These are phyloP conservation scores for Trichopus zeylanicus DNA, from an alignment of 116 monocot species.

Conservation along the genomic window DNA sequence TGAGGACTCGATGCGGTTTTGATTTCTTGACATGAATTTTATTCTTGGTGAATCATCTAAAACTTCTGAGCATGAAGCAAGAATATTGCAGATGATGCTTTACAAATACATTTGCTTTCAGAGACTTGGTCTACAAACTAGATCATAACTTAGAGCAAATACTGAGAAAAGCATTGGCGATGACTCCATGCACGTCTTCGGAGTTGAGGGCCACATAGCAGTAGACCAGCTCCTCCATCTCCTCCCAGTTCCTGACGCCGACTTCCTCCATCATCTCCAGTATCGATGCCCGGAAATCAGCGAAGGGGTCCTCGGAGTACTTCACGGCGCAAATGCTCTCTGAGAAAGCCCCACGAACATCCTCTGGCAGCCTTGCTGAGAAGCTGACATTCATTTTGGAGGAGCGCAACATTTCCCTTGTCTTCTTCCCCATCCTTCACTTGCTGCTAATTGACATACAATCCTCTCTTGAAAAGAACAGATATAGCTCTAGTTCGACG, in stretches of 20 bases:
- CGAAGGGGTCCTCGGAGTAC: constrained; percentile 29
- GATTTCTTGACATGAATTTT: no score
- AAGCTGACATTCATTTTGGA: constrained; percentile 22
- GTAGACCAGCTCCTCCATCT: constrained; percentile 49
- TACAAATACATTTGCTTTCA: no score
- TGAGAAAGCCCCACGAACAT: constrained; percentile 10
- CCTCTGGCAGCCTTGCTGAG: constrained; percentile 31
- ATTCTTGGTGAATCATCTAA: no score
- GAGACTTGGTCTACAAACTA: no score
- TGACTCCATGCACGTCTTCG: constrained; percentile 20
- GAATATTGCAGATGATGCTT: no score
- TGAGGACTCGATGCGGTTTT: no score
- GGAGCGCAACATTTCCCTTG: constrained; percentile 2
- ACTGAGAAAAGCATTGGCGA: constrained; percentile 38
- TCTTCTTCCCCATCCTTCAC: constrained; percentile 16
- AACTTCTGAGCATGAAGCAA: no score
- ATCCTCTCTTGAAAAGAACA: no score
- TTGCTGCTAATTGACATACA: no score
- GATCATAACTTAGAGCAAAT: no score
- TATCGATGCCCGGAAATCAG: constrained; percentile 33
- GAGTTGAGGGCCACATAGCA: constrained; percentile 42
- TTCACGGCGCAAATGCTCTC: constrained; percentile 38
- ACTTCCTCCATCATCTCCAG: constrained; percentile 29
- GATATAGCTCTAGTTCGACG: no score
- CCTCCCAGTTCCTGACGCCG: constrained; percentile 29